Percentiles rank a stretch among this genome's conserved stretches.
phyloP scores from a whole-genome alignment of 306 rosid species.

The Herpetospermum pedunculosum region DNA sequence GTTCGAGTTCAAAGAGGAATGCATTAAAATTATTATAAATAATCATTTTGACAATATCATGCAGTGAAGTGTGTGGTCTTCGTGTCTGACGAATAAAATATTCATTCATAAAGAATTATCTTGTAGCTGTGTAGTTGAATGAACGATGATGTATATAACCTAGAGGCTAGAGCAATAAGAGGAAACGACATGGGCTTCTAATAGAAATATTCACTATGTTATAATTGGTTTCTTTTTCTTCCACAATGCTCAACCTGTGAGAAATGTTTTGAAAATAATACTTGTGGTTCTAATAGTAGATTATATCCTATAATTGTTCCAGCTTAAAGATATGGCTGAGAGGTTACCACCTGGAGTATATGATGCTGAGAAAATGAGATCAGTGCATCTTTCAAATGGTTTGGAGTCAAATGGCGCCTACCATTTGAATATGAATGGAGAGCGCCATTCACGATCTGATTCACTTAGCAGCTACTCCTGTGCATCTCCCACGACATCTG shows the following conservation, averaged over 20 bases:
- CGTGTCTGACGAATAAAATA: neutral
- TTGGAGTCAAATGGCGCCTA: slow-evolving; percentile 48
- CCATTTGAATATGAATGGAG: slow-evolving; percentile 37
- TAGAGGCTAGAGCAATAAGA: neutral
- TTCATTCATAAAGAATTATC: neutral
- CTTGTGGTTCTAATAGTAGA: neutral
- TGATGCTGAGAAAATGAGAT: slow-evolving; percentile 47
- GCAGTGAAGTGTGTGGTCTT: neutral
- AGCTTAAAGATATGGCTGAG: slow-evolving; percentile 94
- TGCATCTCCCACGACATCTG: slow-evolving; percentile 44
- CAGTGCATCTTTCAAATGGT: slow-evolving; percentile 49
- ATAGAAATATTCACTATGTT: neutral
- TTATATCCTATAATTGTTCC: slow-evolving; percentile 16
- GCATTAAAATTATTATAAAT: neutral
- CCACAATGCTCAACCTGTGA: neutral
- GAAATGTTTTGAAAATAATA: neutral
- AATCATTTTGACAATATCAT: neutral
- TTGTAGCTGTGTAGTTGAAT: neutral
- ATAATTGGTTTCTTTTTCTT: neutral
- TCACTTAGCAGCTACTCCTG: slow-evolving; percentile 53
- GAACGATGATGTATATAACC: neutral
- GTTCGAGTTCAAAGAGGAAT: neutral
- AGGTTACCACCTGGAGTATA: slow-evolving; percentile 76
- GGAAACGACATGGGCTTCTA: neutral
- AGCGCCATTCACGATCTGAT: slow-evolving; percentile 42